Evolutionary conservation across 768 basidiomycete genomes (phyloP).

Genomic region (Pulveroboletus ravenelii): DNA sequence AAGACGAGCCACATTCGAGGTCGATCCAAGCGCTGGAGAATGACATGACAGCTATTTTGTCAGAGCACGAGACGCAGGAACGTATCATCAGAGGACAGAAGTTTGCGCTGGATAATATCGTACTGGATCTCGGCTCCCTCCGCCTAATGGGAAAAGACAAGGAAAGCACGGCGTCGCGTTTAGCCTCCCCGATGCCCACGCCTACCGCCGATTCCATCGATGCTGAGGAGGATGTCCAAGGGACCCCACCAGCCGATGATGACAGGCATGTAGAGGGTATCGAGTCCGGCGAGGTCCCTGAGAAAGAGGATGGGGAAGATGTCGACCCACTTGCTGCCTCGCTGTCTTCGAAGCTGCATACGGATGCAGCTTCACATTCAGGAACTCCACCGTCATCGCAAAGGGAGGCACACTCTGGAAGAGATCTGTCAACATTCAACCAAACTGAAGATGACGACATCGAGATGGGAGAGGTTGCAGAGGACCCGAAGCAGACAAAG

Average conservation of each 20-base stretch:
- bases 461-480: conserved; percentile 89
- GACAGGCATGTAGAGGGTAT: conserved; percentile 37
- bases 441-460: conserved; percentile 58
- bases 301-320: conserved; percentile 37
- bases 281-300: conserved; percentile 41
- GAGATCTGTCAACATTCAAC: conserved; percentile 16
- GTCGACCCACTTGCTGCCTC: conserved; percentile 29
- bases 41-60: conserved; percentile 69
- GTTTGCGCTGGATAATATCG: conserved; percentile 58
- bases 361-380: conserved; percentile 32
- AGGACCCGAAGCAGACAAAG: conserved; percentile 49
- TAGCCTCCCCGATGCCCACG: conserved; percentile 40
- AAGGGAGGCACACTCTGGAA: conserved; percentile 22
- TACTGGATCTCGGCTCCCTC: conserved; percentile 55
- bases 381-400: conserved; percentile 27
- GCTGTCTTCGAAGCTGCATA: conserved; percentile 28
- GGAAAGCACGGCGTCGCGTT: conserved; percentile 41
- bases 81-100: conserved; percentile 66
- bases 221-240: conserved; percentile 23
- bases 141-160: conserved; percentile 67
- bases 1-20: conserved; percentile 34
- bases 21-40: conserved; percentile 66
- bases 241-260: conserved; percentile 21
- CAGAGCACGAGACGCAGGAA: conserved; percentile 71
- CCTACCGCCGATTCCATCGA: conserved; percentile 42